Percentiles rank a stretch among this genome's conserved stretches.
phyloP scores from a whole-genome alignment of 192 early-diverging fungal species.

The Coemansia sp. region DNA sequence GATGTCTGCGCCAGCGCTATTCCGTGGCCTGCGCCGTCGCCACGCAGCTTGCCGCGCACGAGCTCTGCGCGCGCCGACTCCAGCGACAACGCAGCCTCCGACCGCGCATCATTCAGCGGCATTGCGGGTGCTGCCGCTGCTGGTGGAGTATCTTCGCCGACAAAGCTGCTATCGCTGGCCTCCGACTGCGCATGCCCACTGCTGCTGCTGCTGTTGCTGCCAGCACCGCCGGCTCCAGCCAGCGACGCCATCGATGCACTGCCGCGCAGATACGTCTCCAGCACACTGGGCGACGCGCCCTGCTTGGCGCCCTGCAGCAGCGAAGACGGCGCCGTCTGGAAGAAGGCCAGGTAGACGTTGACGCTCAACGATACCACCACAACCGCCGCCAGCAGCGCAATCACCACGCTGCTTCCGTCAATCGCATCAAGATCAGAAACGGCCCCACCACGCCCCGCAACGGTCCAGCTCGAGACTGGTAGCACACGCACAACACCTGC shows the following conservation, averaged over 20 bases:
- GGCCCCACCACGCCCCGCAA: constrained; percentile 3
- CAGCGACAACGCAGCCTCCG: constrained; percentile 18
- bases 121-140: too few species aligned
- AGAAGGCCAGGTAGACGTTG: constrained; percentile 49
- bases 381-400: constrained; percentile 38
- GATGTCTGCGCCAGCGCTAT: constrained; percentile 47
- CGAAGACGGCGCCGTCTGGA: constrained; percentile 6
- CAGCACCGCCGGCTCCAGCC: too few species aligned
- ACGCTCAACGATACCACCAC: constrained; percentile 44
- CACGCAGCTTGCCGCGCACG: constrained; percentile 19
- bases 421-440: constrained; percentile 7
- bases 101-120: too few species aligned
- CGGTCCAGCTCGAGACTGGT: constrained; percentile 32
- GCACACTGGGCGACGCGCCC: not conserved
- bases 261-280: constrained; percentile 28
- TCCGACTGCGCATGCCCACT: not conserved
- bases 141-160: not conserved
- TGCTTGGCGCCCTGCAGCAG: constrained; percentile 1
- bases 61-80: constrained; percentile 40
- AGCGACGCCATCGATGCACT: constrained; percentile 3
- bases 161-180: constrained; percentile 28
- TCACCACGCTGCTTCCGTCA: constrained; percentile 41
- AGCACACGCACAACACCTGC: constrained; percentile 25
- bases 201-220: not conserved
- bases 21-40: constrained; percentile 19